phyloP scores from a whole-genome alignment of 306 rosid species.

The Vigna angularis region DNA sequence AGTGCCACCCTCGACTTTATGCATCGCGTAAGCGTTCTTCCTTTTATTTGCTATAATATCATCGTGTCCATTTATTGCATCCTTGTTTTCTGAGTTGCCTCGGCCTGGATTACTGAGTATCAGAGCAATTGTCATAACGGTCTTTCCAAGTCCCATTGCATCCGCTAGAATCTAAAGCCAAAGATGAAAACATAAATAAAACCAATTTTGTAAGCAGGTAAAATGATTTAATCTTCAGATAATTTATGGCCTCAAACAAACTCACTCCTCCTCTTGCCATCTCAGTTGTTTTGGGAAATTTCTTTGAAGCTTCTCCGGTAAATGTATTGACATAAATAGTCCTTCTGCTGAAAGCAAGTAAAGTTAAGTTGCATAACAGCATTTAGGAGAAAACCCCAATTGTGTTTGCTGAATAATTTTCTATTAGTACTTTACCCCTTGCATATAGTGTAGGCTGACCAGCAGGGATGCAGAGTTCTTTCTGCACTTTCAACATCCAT shows the following conservation, averaged over 20 bases:
- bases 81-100: constrained; percentile 44
- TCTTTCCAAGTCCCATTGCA: constrained; percentile 98
- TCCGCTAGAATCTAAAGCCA: constrained; percentile 72
- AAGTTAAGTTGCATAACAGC: background rate
- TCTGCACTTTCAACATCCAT: constrained; percentile 59
- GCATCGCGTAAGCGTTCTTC: constrained; percentile 11
- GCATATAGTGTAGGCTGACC: constrained; percentile 77
- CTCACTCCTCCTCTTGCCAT: constrained; percentile 97
- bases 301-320: constrained; percentile 76
- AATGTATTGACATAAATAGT: constrained; percentile 76
- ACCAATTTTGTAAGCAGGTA: background rate
- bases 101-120: constrained; percentile 67
- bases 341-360: constrained; percentile 52
- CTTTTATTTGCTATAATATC: constrained; percentile 40
- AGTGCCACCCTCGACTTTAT: constrained; percentile 70
- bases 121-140: constrained; percentile 90
- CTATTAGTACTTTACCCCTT: constrained; percentile 62
- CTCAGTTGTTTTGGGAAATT: constrained; percentile 71
- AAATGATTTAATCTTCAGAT: background rate
- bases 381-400: background rate
- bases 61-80: constrained; percentile 12
- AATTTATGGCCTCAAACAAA: constrained; percentile 34
- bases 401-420: constrained; percentile 7
- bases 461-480: constrained; percentile 82
- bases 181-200: background rate